phyloP scores from a whole-genome alignment of 345 rosid species.

The Euphorbia tirucalli region DNA sequence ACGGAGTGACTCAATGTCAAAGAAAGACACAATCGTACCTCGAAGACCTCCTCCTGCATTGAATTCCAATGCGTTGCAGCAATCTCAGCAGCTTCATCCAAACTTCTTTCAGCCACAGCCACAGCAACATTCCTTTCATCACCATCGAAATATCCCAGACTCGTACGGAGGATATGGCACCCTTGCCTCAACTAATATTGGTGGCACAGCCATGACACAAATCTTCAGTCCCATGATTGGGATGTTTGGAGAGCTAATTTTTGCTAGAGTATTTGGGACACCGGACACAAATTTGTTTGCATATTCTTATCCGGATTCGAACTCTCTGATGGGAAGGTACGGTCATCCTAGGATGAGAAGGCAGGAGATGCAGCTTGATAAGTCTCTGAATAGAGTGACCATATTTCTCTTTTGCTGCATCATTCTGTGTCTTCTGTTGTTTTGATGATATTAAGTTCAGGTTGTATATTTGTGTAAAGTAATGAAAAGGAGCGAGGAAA shows the following conservation, averaged over 20 bases:
- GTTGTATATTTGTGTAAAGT: slow-evolving; percentile 18
- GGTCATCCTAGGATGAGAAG: slow-evolving; percentile 24
- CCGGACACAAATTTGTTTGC: slow-evolving; percentile 45
- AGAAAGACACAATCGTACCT: slow-evolving; percentile 16
- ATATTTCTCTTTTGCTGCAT: slow-evolving; percentile 29
- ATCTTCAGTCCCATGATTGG: slow-evolving; percentile 48
- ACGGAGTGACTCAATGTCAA: not conserved
- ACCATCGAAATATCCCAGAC: slow-evolving; percentile 32
- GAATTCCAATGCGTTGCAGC: slow-evolving; percentile 10
- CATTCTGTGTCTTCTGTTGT: slow-evolving; percentile 28
- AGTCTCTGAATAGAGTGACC: slow-evolving; percentile 24
- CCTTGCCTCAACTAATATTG: slow-evolving; percentile 16
- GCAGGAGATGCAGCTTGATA: slow-evolving; percentile 31
- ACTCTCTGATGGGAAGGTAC: slow-evolving; percentile 7
- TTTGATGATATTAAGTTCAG: slow-evolving; percentile 9
- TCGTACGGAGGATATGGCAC: slow-evolving; percentile 29
- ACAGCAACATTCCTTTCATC: slow-evolving; percentile 22
- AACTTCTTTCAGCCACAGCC: slow-evolving; percentile 19
- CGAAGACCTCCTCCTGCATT: slow-evolving; percentile 18
- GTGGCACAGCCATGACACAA: slow-evolving; percentile 33
- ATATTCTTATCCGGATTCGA: slow-evolving; percentile 28
- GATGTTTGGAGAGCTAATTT: slow-evolving; percentile 52
- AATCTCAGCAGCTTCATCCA: slow-evolving; percentile 25
- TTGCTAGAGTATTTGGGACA: slow-evolving; percentile 19
- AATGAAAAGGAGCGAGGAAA: not conserved